Conservation (phyloP, 164 flowering plant species). For the Warburgia ugandensis region DNA sequence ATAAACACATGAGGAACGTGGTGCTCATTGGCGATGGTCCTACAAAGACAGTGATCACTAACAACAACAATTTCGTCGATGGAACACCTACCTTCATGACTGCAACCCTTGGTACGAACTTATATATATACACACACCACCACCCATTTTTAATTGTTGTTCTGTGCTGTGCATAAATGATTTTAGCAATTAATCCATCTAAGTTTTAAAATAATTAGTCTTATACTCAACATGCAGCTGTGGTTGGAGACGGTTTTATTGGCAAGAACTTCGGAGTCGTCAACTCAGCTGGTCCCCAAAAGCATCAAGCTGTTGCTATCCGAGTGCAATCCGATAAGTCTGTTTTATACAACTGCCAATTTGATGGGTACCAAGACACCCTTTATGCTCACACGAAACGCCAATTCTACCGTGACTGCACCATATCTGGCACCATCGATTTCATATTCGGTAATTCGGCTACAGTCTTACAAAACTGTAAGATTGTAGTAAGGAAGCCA, state of each 20-base stretch:
- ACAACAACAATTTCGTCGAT: conserved; percentile 37
- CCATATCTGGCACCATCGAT: too few relatives aligned
- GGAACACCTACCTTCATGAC: conserved; percentile 49
- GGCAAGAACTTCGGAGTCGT: conserved; percentile 73
- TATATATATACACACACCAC: too few relatives aligned
- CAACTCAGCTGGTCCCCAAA: conserved; percentile 63
- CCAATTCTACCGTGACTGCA: too few relatives aligned
- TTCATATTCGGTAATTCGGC: too few relatives aligned
- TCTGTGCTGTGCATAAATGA: too few relatives aligned
- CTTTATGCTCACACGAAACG: too few relatives aligned
- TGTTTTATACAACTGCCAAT: conserved; percentile 65
- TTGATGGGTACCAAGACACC: too few relatives aligned
- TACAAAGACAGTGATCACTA: conserved; percentile 59
- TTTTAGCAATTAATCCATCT: too few relatives aligned
- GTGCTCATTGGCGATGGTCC: conserved; percentile 80
- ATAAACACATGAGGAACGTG: conserved; percentile 32
- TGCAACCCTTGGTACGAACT: conserved; percentile 52
- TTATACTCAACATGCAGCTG: conserved; percentile 24
- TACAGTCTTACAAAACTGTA: too few relatives aligned
- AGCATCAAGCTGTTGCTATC: conserved; percentile 76
- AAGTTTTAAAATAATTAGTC: neutral
- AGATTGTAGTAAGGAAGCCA: too few relatives aligned
- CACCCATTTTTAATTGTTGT: too few relatives aligned
- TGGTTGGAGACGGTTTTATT: conserved; percentile 41
- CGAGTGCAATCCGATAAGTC: conserved; percentile 46